Base-by-base conservation (phyloP, 2,329 filamentous ascomycete genomes). In the Colletotrichum echinochloae region DNA sequence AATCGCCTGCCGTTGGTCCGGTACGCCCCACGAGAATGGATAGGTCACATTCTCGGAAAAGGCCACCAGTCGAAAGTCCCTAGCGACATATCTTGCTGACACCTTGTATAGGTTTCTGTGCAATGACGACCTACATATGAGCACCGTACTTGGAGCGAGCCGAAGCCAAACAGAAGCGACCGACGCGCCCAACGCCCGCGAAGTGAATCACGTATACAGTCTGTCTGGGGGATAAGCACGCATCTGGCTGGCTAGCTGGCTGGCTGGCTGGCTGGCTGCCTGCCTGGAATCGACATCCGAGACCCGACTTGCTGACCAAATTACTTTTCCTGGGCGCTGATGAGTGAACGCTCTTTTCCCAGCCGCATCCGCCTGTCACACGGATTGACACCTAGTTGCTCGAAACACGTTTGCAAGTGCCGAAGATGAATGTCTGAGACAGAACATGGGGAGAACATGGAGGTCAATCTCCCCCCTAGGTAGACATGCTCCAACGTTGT, bases 41-140 rank as follows among this genome's bases (percentile, higher is more conserved):
- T 5, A 54, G 51, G 41, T 49, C 57, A 37, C 30, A 60, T 48
- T 41, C 16, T 49, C 55, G 33, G 23, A 37, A 46, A 49, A n/a
- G n/a, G 57, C 63, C 56, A 49, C 63, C 63, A 67, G 67, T 70
- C 57, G 63, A 44, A 61, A 20, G 28, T 51, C n/a, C 44, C 41
- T 35, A 28, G 67, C 41, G 64, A 70, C 67, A 70, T 70, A 37
- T 57, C 44, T 52, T 49, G 35, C 67, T 57, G 48, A 44, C 33
- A 30, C 26, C 49, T 46, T 57, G 35, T 49, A 64, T 56, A 57
- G 56, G 35, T 57, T 70, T 67, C 57, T 67, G 63, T 62, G 33
- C 51, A 35, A 67, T 54, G 26, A 61, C 67, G 67, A 59, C 57
- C 39, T 52, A 41, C 35, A 60, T 56, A 48, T 26, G 41, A 11